Percentiles rank a stretch among this genome's conserved stretches.
Evolutionary conservation across 2,329 filamentous ascomycete genomes (phyloP).

Genomic region (Tolypocladium inflatum): DNA sequence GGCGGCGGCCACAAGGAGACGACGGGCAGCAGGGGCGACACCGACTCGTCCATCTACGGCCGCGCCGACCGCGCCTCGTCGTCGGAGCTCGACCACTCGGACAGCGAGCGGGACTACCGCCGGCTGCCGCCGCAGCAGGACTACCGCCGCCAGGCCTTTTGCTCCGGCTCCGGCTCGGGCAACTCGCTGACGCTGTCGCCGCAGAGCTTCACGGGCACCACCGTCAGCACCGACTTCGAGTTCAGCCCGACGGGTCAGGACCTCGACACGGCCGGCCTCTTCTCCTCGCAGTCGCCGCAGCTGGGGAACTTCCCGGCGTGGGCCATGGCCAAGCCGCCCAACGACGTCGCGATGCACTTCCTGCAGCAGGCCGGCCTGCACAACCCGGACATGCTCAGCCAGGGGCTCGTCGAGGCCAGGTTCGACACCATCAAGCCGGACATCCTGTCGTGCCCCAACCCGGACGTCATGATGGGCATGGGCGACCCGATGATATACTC

Average conservation of each 20-base stretch:
- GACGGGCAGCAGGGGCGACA: slow-evolving; percentile 9
- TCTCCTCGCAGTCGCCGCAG: slow-evolving; percentile 24
- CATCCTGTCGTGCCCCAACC: slow-evolving; percentile 39
- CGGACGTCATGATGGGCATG: slow-evolving; percentile 47
- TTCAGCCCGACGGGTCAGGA: slow-evolving; percentile 22
- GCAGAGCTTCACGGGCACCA: slow-evolving; percentile 37
- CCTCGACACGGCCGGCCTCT: slow-evolving; percentile 22
- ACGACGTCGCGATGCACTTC: slow-evolving; percentile 27
- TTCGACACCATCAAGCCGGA: slow-evolving; percentile 48
- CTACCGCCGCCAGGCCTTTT: slow-evolving; percentile 40
- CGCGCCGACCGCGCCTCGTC: slow-evolving; percentile 38
- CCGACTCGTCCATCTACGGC: slow-evolving; percentile 3
- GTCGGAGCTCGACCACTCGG: slow-evolving; percentile 45
- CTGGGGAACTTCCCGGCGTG: slow-evolving; percentile 22
- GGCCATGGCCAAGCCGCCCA: slow-evolving; percentile 16
- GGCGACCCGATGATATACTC: slow-evolving; percentile 50
- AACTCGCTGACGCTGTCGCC: slow-evolving; percentile 42
- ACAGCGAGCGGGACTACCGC: slow-evolving; percentile 32
- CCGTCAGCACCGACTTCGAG: slow-evolving; percentile 26
- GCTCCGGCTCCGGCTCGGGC: slow-evolving; percentile 16
- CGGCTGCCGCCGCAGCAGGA: slow-evolving; percentile 25
- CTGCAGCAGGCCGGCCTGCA: slow-evolving; percentile 31
- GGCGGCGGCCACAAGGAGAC: slow-evolving; percentile 25
- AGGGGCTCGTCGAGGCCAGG: slow-evolving; percentile 40
- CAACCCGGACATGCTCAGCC: slow-evolving; percentile 36